Conservation (phyloP, 768 basidiomycete species). For the Boletus eberwhitei region DNA sequence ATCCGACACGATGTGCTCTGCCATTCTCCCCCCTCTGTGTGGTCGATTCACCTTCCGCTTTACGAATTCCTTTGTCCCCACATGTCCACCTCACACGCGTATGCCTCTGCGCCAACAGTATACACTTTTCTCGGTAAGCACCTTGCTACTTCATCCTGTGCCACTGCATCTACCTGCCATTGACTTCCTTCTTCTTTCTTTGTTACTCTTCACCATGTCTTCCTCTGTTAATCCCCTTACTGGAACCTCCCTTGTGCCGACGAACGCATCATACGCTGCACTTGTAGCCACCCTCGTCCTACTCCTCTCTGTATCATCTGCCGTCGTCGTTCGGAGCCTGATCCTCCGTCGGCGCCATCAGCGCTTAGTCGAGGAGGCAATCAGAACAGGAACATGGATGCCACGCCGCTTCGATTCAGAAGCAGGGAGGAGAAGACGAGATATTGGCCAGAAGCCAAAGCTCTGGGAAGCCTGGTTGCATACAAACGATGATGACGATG, state of each 20-base stretch:
- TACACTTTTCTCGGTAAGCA: conserved; percentile 34
- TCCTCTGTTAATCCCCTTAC: neutral
- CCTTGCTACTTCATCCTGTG: neutral
- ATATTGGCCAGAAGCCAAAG: conserved; percentile 30
- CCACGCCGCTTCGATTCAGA: conserved; percentile 26
- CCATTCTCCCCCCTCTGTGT: neutral
- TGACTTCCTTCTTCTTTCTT: neutral
- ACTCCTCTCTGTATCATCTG: conserved; percentile 62
- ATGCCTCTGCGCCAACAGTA: conserved; percentile 17
- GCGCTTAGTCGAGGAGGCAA: conserved; percentile 58
- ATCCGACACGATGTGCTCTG: neutral
- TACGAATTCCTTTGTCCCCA: neutral
- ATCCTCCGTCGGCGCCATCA: conserved; percentile 61
- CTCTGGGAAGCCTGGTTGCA: conserved; percentile 31
- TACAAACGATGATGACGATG: conserved; percentile 4
- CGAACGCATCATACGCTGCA: conserved; percentile 37
- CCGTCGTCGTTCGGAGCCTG: conserved; percentile 63
- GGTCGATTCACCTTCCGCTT: neutral
- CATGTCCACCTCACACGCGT: neutral
- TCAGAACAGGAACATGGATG: conserved; percentile 60
- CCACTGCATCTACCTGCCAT: neutral
- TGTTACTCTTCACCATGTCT: conserved; percentile 16
- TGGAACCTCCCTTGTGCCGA: neutral
- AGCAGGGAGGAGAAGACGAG: conserved; percentile 21
- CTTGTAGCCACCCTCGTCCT: conserved; percentile 63